A percentile compares a stretch with the other conserved stretches of the same genome.
Evolutionary conservation across 345 rosid species (phyloP).

Genomic region (Clarkia xantiana): DNA sequence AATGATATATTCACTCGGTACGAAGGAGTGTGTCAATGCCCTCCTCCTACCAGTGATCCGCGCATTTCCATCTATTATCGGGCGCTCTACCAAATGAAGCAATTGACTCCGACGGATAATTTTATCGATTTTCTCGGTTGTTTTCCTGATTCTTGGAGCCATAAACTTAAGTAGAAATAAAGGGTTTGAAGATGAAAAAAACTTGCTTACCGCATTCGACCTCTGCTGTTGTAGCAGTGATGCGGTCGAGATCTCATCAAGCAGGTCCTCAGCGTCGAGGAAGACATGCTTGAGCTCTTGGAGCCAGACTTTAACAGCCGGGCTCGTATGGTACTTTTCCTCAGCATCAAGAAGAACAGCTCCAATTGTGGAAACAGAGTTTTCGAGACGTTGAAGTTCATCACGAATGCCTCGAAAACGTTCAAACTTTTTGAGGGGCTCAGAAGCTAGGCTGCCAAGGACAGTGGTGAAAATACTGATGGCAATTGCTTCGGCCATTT

Average conservation of each 20-base stretch:
- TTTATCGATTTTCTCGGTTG: neutral
- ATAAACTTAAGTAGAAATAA: neutral
- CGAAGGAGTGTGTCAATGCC: neutral
- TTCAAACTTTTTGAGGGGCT: neutral
- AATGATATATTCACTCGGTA: neutral
- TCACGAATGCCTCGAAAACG: neutral
- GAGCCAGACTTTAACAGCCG: slow-evolving; percentile 13
- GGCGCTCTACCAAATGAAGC: neutral
- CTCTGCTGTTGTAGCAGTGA: neutral
- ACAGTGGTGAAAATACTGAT: neutral
- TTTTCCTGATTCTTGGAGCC: neutral
- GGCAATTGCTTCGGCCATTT: neutral
- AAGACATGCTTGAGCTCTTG: slow-evolving; percentile 9
- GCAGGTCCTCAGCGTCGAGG: slow-evolving; percentile 22
- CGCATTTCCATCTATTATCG: neutral
- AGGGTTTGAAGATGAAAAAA: slow-evolving; percentile 2
- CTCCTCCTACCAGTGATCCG: neutral
- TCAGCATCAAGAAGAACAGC: slow-evolving; percentile 11
- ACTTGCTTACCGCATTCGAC: neutral
- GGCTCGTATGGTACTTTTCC: neutral
- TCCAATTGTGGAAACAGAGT: neutral
- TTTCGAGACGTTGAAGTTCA: neutral
- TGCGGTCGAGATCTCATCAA: slow-evolving; percentile 15
- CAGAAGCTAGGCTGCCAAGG: neutral
- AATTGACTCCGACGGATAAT: neutral